Evolutionary conservation across 1,284 basidiomycete genomes (phyloP).

Genomic region (Boletus smithii): DNA sequence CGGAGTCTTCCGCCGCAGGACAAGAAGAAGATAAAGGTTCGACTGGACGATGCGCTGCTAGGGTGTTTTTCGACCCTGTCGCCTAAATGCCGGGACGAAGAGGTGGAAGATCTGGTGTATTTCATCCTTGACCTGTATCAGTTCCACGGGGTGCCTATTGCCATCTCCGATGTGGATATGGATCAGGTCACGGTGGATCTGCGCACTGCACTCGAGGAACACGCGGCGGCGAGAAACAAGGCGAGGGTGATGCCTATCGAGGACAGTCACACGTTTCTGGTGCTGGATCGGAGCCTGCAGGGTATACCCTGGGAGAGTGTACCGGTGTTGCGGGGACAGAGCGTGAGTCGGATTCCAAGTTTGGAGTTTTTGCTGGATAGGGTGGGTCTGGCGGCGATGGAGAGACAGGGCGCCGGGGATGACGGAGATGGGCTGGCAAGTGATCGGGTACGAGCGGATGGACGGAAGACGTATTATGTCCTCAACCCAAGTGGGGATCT

Average conservation of each 20-base stretch:
- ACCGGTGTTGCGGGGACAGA: slow-evolving; percentile 78
- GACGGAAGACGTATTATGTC: slow-evolving; percentile 75
- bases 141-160: slow-evolving; percentile 86
- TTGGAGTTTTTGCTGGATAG: slow-evolving; percentile 87
- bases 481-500: slow-evolving; percentile 94
- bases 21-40: slow-evolving; percentile 28
- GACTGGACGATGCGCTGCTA: slow-evolving; percentile 70
- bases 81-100: slow-evolving; percentile 84
- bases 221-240: slow-evolving; percentile 44
- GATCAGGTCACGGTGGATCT: slow-evolving; percentile 81
- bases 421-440: slow-evolving; percentile 21
- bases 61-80: slow-evolving; percentile 84
- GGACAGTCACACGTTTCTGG: slow-evolving; percentile 80
- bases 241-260: slow-evolving; percentile 29
- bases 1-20: slow-evolving; percentile 52
- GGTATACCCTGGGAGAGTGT: slow-evolving; percentile 96
- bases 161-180: slow-evolving; percentile 90
- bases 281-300: slow-evolving; percentile 89
- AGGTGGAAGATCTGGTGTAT: slow-evolving; percentile 92
- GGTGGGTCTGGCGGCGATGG: slow-evolving; percentile 55
- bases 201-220: slow-evolving; percentile 67
- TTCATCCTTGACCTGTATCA: slow-evolving; percentile 94
- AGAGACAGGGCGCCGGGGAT: too few relatives aligned
- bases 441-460: slow-evolving; percentile 58
- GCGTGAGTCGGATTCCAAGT: slow-evolving; percentile 89